Evolutionary conservation across 2,329 filamentous ascomycete species (phyloP).

Genomic region (Aspergillus novoparasiticus): DNA sequence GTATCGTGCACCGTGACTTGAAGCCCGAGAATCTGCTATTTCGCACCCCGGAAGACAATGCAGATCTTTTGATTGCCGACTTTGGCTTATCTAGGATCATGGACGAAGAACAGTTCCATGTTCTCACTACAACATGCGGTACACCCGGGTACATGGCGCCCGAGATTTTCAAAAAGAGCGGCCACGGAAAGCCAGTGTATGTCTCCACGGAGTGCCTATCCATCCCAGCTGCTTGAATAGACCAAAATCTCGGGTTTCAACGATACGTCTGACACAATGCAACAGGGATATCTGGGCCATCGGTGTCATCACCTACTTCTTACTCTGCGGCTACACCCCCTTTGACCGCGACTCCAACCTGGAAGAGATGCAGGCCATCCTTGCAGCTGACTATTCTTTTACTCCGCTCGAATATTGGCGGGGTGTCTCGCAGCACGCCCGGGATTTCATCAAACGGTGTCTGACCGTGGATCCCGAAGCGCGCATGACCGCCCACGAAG

Average conservation of each 20-base stretch:
- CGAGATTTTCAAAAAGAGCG: slow-evolving; percentile 98
- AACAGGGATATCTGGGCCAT: slow-evolving; percentile 89
- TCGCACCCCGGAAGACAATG: slow-evolving; percentile 95
- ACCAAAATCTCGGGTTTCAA: not conserved
- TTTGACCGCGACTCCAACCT: slow-evolving; percentile 97
- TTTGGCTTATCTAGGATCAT: slow-evolving; percentile 96
- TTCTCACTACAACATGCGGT: slow-evolving; percentile 94
- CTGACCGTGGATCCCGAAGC: slow-evolving; percentile 84
- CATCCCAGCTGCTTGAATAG: not conserved
- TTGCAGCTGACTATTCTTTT: slow-evolving; percentile 94
- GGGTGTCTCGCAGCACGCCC: slow-evolving; percentile 79
- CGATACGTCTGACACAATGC: slow-evolving; percentile 4
- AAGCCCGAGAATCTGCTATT: slow-evolving; percentile 98
- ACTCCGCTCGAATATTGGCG: slow-evolving; percentile 96
- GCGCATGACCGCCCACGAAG: slow-evolving; percentile 88
- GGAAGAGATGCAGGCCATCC: slow-evolving; percentile 99
- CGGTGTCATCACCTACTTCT: slow-evolving; percentile 97
- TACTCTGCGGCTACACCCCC: slow-evolving; percentile 95
- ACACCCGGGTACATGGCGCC: slow-evolving; percentile 99
- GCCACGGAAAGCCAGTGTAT: slow-evolving; percentile 93
- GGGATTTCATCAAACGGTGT: slow-evolving; percentile 90
- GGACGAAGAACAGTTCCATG: slow-evolving; percentile 98
- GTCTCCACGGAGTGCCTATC: slow-evolving; percentile 20
- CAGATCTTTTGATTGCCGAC: slow-evolving; percentile 93
- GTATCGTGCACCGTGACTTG: slow-evolving; percentile 95